These are phyloP conservation scores for Halenospora varia DNA, from an alignment of 495 filamentous ascomycete genomes.

Conservation along the genomic window DNA sequence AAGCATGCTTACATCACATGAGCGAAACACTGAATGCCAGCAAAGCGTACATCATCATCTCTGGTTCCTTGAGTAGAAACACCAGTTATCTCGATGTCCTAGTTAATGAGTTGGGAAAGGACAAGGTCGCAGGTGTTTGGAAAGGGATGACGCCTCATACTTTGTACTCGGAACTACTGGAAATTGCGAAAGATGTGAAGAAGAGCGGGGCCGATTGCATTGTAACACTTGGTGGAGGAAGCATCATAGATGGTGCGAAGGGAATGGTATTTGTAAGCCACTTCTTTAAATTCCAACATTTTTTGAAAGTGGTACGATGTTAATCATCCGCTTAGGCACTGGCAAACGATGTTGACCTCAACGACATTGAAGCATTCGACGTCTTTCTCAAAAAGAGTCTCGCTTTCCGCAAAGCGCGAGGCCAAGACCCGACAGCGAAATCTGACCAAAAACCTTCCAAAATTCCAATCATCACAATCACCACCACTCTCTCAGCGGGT, in stretches of 20 bases:
- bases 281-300: not conserved
- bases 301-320: not conserved
- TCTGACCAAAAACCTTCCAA: slow-evolving; percentile 34
- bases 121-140: slow-evolving; percentile 46
- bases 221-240: slow-evolving; percentile 58
- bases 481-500: slow-evolving; percentile 59
- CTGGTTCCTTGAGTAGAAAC: slow-evolving; percentile 51
- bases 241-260: slow-evolving; percentile 59
- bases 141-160: slow-evolving; percentile 59
- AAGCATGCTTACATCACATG: slow-evolving; percentile 36
- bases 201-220: slow-evolving; percentile 47
- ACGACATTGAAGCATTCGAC: no score
- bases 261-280: slow-evolving; percentile 44
- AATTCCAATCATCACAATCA: slow-evolving; percentile 45
- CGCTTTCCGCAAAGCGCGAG: no score
- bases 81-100: slow-evolving; percentile 47
- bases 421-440: slow-evolving; percentile 40
- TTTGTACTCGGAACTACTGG: slow-evolving; percentile 54
- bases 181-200: slow-evolving; percentile 47
- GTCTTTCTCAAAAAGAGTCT: no score
- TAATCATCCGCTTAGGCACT: slow-evolving; percentile 12
- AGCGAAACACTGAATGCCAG: slow-evolving; percentile 23
- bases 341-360: slow-evolving; percentile 42
- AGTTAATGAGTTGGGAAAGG: slow-evolving; percentile 38
- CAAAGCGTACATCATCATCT: slow-evolving; percentile 54